Conservation (phyloP, 2,329 filamentous ascomycete species). For the Biscogniauxia sp. region DNA sequence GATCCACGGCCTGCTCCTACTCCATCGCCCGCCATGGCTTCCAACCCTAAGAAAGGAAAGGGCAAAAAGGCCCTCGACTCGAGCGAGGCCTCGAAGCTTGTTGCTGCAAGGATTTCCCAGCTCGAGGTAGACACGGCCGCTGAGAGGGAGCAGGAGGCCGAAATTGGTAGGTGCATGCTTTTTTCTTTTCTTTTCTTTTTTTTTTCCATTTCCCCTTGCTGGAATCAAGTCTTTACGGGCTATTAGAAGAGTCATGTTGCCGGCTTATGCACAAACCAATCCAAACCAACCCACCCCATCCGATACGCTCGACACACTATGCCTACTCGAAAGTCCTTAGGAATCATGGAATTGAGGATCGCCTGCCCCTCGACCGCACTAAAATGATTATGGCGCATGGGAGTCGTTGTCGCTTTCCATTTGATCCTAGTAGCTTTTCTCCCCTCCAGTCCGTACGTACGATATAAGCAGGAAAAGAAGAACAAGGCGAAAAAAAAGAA, state of each 20-base stretch:
- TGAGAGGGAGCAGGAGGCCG: conserved; percentile 91
- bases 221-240: conserved; percentile 1
- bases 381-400: background rate
- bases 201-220: conserved; percentile 7
- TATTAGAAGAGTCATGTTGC: background rate
- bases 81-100: conserved; percentile 84
- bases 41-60: conserved; percentile 72
- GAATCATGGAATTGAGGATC: background rate
- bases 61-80: conserved; percentile 82
- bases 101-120: conserved; percentile 92
- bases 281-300: too few relatives aligned
- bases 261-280: background rate
- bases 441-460: background rate
- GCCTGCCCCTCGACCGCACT: background rate
- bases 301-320: background rate
- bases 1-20: conserved; percentile 43
- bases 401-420: background rate
- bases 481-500: too few relatives aligned
- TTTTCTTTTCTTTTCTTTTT: conserved; percentile 3
- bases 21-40: conserved; percentile 44
- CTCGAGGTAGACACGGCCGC: conserved; percentile 89
- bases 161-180: conserved; percentile 70
- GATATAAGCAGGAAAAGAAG: background rate
- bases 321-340: background rate
- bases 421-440: background rate